Conservation (phyloP, 176 grass and related monocot genomes). For the Chloris gayana region DNA sequence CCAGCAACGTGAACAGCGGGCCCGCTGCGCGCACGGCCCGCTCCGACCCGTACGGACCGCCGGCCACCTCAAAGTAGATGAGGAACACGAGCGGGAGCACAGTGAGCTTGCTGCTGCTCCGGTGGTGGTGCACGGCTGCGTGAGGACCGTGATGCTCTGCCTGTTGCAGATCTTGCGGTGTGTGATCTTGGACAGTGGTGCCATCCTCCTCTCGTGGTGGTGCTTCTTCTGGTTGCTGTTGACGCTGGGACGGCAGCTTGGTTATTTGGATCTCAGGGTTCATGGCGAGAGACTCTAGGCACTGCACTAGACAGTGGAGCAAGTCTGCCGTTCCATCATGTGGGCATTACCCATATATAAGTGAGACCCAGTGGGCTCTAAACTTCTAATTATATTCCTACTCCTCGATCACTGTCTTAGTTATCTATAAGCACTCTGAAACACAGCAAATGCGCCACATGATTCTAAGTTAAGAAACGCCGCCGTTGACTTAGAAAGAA, state of each 20-base stretch:
- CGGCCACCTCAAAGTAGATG: conserved; percentile 56
- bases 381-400: not conserved
- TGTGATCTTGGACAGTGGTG: not conserved
- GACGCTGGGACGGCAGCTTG: not conserved
- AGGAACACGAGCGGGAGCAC: conserved; percentile 48
- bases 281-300: not conserved
- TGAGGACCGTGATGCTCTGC: not conserved
- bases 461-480: not conserved
- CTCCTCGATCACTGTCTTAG: not conserved
- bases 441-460: not conserved
- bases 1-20: conserved; percentile 25
- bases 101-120: conserved; percentile 38
- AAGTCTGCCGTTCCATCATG: not conserved
- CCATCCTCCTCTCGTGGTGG: not conserved
- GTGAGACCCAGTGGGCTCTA: not conserved
- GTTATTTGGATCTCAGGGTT: conserved; percentile 37
- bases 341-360: not conserved
- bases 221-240: not conserved
- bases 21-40: conserved; percentile 34
- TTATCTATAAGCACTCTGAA: not conserved
- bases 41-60: conserved; percentile 49
- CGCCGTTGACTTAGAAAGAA: not conserved
- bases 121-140: not conserved
- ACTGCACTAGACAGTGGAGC: not conserved
- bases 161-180: not conserved